These are phyloP conservation scores for Malassezia dermatis DNA, from an alignment of 1,284 basidiomycete species.

Conservation along the genomic window DNA sequence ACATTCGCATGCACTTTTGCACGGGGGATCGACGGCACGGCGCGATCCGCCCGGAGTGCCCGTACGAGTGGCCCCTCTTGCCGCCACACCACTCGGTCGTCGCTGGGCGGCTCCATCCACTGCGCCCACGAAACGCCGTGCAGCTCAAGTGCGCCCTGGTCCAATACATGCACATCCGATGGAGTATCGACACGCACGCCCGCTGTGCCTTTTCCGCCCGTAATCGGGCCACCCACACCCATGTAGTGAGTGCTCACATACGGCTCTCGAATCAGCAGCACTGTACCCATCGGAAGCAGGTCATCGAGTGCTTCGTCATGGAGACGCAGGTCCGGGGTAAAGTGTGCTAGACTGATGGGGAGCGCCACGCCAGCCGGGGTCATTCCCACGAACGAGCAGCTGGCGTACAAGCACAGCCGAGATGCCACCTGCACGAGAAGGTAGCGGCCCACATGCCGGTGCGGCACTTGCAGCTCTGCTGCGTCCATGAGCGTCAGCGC, in stretches of 20 bases:
- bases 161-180: constrained; percentile 36
- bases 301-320: constrained; percentile 21
- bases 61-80: constrained; percentile 29
- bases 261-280: constrained; percentile 40
- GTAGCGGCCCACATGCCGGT: constrained; percentile 24
- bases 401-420: constrained; percentile 30
- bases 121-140: constrained; percentile 18
- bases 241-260: constrained; percentile 36
- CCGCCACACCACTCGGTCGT: constrained; percentile 14
- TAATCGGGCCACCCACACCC: constrained; percentile 32
- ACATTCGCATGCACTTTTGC: not conserved
- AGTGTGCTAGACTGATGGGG: constrained; percentile 37
- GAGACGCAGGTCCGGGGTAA: constrained; percentile 30
- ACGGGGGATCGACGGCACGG: not conserved
- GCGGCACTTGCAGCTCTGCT: constrained; percentile 28
- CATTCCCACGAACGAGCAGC: constrained; percentile 31
- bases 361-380: constrained; percentile 27
- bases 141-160: constrained; percentile 11
- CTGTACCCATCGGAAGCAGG: constrained; percentile 31
- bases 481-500: constrained; percentile 21
- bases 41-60: not conserved
- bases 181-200: constrained; percentile 43
- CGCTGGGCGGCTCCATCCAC: constrained; percentile 2
- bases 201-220: constrained; percentile 24
- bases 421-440: constrained; percentile 35